Base-by-base conservation (phyloP, 208 protist species). In the Leptomonas seymouri region DNA sequence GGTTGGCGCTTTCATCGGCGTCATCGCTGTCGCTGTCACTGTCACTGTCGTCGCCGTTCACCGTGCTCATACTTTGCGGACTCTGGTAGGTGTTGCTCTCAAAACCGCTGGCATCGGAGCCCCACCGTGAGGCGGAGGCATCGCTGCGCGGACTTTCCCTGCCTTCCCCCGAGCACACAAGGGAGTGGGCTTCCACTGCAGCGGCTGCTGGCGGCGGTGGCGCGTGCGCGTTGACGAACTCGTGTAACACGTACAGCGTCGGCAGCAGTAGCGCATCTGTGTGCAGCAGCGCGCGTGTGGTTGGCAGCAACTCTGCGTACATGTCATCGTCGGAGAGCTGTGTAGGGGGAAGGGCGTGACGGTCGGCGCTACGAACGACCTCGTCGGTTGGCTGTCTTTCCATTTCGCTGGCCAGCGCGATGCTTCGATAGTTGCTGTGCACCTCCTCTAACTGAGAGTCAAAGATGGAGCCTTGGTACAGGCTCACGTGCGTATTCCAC, bases 261-360 rank as follows among this genome's bases (percentile, higher is more conserved):
- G 82, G 72, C n/a, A 85, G 76, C 15, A 93, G 70, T n/a, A 93
- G 63, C 28, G 81, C 85, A 34, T 87, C 69, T 6, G 86, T 91
- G 82, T 95, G 90, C 50, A 95, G 82, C 28, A 95, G 67, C 1
- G 86, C 76, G 34, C 82, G 83, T 15, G 84, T 72, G 58, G 78
- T 60, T 11, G 80, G 83, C 4, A 90, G 42, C 45, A 86, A 65
- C 70, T 87, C 82, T 9, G 62, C 54, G 53, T 80, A 74, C 57
- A 74, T 70, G 15, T 12, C 42, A 27, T 27, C 56, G 18, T 71
- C 71, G 34, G 45, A 65, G 8, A 83, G 60, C 39, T 59, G 46
- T 6, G 70, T 74, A 28, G 69, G 76, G 9, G 81, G 78, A 5
- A 80, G 57, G 36, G 65, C 30, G 12, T 53, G 11, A 51, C 41